A percentile compares a stretch with the other conserved stretches of the same genome.
Conservation (phyloP, 768 basidiomycete species). For the Psilocybe cyanescens region DNA sequence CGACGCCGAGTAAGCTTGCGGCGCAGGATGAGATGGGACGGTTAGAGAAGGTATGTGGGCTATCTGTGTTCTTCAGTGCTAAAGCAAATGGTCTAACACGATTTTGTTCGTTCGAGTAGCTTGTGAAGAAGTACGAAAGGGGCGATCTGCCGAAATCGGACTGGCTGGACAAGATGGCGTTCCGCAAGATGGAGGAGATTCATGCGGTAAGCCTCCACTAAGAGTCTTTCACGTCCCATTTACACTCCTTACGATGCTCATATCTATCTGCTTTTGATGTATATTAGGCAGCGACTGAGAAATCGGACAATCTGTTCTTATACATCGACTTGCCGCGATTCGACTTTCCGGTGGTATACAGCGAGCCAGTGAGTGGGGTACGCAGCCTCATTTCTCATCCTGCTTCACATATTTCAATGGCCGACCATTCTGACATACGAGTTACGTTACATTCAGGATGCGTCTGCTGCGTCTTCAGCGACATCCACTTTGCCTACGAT, state of each 20-base stretch:
- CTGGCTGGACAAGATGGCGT: constrained; percentile 93
- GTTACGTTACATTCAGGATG: constrained; percentile 20
- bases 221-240: constrained; percentile 22
- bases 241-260: not conserved
- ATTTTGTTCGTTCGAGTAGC: constrained; percentile 35
- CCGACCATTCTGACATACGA: too few species aligned
- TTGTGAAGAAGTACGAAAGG: constrained; percentile 95
- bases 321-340: constrained; percentile 97
- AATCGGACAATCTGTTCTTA: constrained; percentile 92
- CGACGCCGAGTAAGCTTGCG: constrained; percentile 87
- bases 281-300: constrained; percentile 76
- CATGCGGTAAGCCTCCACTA: constrained; percentile 63
- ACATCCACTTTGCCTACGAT: constrained; percentile 43
- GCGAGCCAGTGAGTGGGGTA: constrained; percentile 70
- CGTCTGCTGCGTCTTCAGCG: constrained; percentile 35
- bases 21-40: constrained; percentile 92
- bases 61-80: not conserved
- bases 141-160: constrained; percentile 94
- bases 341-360: constrained; percentile 96
- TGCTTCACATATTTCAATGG: not conserved
- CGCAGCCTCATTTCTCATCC: not conserved
- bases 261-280: not conserved
- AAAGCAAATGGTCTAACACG: too few species aligned
- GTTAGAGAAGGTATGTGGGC: constrained; percentile 75
- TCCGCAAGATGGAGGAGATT: constrained; percentile 93